Evolutionary conservation across 495 filamentous ascomycete species (phyloP), one percentile per base, ranked within the genome.

Genomic region (Pseudevernia furfuracea): DNA sequence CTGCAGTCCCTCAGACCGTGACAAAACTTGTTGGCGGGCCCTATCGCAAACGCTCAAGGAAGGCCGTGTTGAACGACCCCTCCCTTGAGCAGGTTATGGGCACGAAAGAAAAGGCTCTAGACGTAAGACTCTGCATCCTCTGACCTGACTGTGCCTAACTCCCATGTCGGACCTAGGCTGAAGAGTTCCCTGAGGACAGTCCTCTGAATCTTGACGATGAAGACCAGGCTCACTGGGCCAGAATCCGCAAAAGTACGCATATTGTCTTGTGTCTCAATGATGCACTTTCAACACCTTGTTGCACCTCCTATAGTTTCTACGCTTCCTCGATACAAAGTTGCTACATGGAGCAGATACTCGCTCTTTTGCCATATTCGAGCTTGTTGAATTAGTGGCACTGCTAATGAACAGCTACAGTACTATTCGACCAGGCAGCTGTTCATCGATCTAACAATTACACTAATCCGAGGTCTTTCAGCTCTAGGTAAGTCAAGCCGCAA

Each of bases 21-120:
- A 5, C 48, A 28, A 52, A 52, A 11, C 23, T 28, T 25, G 12
- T 14, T 52, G 23, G 48, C 48, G 7, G 5, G 11, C 48, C 48
- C 48, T 52, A 52, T 15, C 48, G 48, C 23, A 52, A 30, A 30
- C 48, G 48, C 6, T 4, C 48, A 10, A 25, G 14, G 48, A 52
- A 52, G 14, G 48, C 48, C 23, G 25, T 52, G 48, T 52, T 52
- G 48, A 52, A 52, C 48, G 48, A 52, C n/a, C 48, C 48, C 25
- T 17, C 23, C 3, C 48, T 52, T 3, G n/a, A 28, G 48, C 48
- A 52, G 25, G 23, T 52, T 10, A 52, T 52, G 48, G 48, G 48
- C 48, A 14, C 23, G 23, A 52, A 30, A 30, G 48, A 52, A 6
- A 52, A 52, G 25, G 48, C 48, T 15, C 12, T 52, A 15, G 48